A percentile compares a stretch with the other conserved stretches of the same genome.
Evolutionary conservation across 176 grass and related monocot species (phyloP).

Genomic region (Calamus simplicifolius): DNA sequence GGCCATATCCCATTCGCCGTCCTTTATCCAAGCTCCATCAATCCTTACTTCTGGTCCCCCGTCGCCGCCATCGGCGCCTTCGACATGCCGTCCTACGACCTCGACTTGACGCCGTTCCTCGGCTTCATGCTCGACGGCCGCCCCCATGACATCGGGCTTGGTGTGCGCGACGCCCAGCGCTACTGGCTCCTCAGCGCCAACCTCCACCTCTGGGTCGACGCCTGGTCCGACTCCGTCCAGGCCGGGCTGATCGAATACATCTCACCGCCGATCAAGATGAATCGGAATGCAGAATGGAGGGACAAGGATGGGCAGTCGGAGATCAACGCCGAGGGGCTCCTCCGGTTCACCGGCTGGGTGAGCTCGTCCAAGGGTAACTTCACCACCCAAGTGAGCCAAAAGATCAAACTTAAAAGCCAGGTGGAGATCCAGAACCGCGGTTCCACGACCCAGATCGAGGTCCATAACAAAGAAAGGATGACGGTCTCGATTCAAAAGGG

Average conservation of each 20-base stretch:
- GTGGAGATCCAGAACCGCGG: constrained; percentile 15
- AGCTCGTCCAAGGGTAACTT: constrained; percentile 16
- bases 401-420: constrained; percentile 11
- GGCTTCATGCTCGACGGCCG: constrained; percentile 9
- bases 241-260: constrained; percentile 10
- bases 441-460: neutral
- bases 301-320: constrained; percentile 10
- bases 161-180: constrained; percentile 4
- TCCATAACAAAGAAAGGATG: constrained; percentile 8
- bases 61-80: constrained; percentile 12
- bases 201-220: constrained; percentile 16
- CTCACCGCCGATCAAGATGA: constrained; percentile 7
- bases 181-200: constrained; percentile 13
- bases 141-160: constrained; percentile 1
- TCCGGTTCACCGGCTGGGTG: constrained; percentile 14
- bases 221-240: constrained; percentile 8
- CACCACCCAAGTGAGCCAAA: constrained; percentile 11
- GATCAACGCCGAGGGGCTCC: constrained; percentile 4
- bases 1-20: constrained; percentile 9
- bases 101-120: constrained; percentile 17
- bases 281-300: constrained; percentile 15
- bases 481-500: constrained; percentile 2
- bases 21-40: constrained; percentile 2
- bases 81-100: constrained; percentile 20
- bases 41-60: constrained; percentile 15